Evolutionary conservation across 2,329 filamentous ascomycete species (phyloP).

Genomic region (Alternaria burnsii): DNA sequence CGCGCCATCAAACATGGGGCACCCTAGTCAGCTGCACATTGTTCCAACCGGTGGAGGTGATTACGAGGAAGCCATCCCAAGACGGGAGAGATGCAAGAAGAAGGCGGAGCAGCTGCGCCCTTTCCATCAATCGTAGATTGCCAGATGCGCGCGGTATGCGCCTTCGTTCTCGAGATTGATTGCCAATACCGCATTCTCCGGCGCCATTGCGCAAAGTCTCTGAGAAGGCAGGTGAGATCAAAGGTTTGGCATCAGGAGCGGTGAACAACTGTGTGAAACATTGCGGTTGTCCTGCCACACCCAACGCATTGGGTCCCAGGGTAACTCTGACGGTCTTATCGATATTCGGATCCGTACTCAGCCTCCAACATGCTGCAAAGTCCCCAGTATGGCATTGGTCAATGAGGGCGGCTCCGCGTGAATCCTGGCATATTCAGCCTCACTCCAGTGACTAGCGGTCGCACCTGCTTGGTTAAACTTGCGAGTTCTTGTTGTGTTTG

Average conservation of each 20-base stretch:
- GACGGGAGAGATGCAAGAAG: constrained; percentile 30
- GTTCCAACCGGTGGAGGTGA: constrained; percentile 34
- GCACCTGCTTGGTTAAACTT: neutral
- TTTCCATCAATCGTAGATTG: constrained; percentile 27
- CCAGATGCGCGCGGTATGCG: constrained; percentile 13
- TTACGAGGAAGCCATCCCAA: constrained; percentile 35
- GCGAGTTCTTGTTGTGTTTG: neutral
- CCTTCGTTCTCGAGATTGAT: neutral
- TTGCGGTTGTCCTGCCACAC: constrained; percentile 8
- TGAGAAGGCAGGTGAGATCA: neutral
- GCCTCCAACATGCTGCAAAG: constrained; percentile 11
- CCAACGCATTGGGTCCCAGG: constrained; percentile 14
- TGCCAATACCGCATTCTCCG: neutral
- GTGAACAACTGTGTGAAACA: constrained; percentile 11
- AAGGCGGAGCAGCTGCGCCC: constrained; percentile 42
- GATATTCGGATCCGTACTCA: constrained; percentile 21
- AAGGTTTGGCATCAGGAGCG: constrained; percentile 8
- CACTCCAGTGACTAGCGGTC: constrained; percentile 3
- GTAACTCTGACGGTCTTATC: constrained; percentile 21
- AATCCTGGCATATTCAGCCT: constrained; percentile 26
- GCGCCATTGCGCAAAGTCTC: neutral
- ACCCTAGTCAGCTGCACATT: constrained; percentile 32
- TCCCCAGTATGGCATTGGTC: constrained; percentile 13
- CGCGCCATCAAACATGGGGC: constrained; percentile 30
- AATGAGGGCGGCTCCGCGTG: constrained; percentile 5